A percentile compares a stretch with the other conserved stretches of the same genome.
These are phyloP conservation scores for Geotrichum restrictum DNA, from an alignment of 1,139 yeast genomes.

Conservation along the genomic window DNA sequence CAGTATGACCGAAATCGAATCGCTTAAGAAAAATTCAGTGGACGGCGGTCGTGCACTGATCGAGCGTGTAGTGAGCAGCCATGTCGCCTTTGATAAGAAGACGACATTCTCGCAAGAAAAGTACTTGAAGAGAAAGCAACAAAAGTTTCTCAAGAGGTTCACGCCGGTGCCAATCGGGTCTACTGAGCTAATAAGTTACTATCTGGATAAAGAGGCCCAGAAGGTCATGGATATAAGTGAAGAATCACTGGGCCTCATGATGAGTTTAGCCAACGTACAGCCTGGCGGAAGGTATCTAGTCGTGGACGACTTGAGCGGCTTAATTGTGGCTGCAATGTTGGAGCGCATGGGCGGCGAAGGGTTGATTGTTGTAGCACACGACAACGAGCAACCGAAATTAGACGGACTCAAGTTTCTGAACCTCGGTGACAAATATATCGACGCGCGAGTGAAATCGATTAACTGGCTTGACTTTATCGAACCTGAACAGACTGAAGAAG, in stretches of 20 bases:
- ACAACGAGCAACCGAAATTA: slow-evolving; percentile 85
- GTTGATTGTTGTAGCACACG: slow-evolving; percentile 72
- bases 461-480: slow-evolving; percentile 77
- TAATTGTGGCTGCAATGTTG: slow-evolving; percentile 73
- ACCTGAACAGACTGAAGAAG: slow-evolving; percentile 67
- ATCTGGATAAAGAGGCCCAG: slow-evolving; percentile 62
- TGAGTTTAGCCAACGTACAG: slow-evolving; percentile 73
- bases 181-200: slow-evolving; percentile 68
- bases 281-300: slow-evolving; percentile 88
- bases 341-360: slow-evolving; percentile 90
- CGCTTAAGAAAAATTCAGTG: slow-evolving; percentile 50
- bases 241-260: slow-evolving; percentile 72
- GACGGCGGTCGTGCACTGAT: slow-evolving; percentile 72
- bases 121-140: slow-evolving; percentile 84
- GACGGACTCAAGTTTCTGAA: slow-evolving; percentile 62
- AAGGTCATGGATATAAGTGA: slow-evolving; percentile 78
- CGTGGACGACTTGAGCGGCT: slow-evolving; percentile 88
- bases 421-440: slow-evolving; percentile 51
- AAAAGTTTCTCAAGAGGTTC: slow-evolving; percentile 81
- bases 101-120: slow-evolving; percentile 88
- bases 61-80: slow-evolving; percentile 74
- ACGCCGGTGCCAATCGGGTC: slow-evolving; percentile 77
- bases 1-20: slow-evolving; percentile 72
- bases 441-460: slow-evolving; percentile 59
- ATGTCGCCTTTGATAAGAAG: slow-evolving; percentile 82